Conservation (phyloP, 2,329 filamentous ascomycete genomes). For the Fusarium verrucosum region DNA sequence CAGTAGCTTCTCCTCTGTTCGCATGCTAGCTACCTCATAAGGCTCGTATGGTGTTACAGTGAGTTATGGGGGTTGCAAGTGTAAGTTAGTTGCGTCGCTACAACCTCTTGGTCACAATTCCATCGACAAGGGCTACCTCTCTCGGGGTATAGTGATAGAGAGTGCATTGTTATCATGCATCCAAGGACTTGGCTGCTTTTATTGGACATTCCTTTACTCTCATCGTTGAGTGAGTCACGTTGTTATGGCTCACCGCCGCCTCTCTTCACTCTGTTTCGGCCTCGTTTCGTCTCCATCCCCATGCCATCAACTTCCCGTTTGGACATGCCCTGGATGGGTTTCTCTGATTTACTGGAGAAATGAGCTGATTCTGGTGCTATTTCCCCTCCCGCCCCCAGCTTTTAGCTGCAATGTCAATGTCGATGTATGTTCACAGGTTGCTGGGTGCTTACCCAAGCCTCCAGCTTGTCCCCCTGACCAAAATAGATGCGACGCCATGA, state of each 20-base stretch:
- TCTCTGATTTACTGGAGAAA: conserved; percentile 25
- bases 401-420: neutral
- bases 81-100: conserved; percentile 2
- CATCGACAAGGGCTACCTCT: conserved; percentile 1
- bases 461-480: conserved; percentile 26
- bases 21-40: neutral
- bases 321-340: conserved; percentile 9
- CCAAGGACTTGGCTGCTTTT: conserved; percentile 3
- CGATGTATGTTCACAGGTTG: conserved; percentile 5
- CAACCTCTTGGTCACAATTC: conserved; percentile 10
- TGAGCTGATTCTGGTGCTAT: conserved; percentile 35
- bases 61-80: conserved; percentile 20
- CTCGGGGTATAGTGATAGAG: conserved; percentile 3
- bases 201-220: conserved; percentile 6
- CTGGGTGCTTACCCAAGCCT: conserved; percentile 15
- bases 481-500: conserved; percentile 17
- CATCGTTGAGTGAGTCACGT: conserved; percentile 21
- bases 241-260: conserved; percentile 30
- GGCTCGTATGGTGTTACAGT: conserved; percentile 17
- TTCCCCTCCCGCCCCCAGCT: conserved; percentile 9
- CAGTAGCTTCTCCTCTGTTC: neutral
- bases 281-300: neutral
- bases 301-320: conserved; percentile 5
- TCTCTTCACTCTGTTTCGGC: conserved; percentile 3
- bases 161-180: conserved; percentile 16